A percentile compares a stretch with the other conserved stretches of the same genome.
Conservation (phyloP, 2,329 filamentous ascomycete species). For the Diaporthe ilicicola region DNA sequence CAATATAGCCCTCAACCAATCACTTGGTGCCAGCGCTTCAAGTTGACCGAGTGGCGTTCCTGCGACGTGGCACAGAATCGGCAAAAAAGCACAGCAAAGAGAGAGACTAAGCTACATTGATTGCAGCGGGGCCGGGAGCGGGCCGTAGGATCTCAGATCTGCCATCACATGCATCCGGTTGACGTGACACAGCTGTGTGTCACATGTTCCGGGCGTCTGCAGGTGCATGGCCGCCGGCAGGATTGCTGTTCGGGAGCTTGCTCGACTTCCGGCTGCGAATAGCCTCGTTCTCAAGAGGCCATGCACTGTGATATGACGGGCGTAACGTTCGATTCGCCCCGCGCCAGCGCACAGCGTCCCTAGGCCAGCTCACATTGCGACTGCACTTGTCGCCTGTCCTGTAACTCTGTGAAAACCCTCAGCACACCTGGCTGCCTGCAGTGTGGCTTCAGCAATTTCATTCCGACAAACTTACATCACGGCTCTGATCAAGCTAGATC, state of each 20-base stretch:
- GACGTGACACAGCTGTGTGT: neutral
- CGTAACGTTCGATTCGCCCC: too few species aligned
- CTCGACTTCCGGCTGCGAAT: neutral
- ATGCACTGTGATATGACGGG: neutral
- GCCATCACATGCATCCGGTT: neutral
- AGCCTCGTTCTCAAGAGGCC: neutral
- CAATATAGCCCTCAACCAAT: neutral
- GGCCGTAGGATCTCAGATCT: neutral
- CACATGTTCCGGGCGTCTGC: neutral
- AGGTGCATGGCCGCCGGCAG: neutral
- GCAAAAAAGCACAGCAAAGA: neutral
- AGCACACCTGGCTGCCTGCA: neutral
- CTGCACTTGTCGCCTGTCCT: neutral
- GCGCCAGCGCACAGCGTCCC: neutral
- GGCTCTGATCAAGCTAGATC: too few species aligned
- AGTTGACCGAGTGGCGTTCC: neutral
- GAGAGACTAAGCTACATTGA: neutral
- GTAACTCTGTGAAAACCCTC: too few species aligned
- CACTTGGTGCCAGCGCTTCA: neutral
- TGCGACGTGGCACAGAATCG: slow-evolving; percentile 7
- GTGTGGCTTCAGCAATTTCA: neutral
- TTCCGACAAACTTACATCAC: too few species aligned
- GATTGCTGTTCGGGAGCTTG: neutral
- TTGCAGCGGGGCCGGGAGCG: neutral
- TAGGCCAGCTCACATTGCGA: neutral